Evolutionary conservation across 2,329 filamentous ascomycete species (phyloP), one percentile per base, ranked within the genome.

Genomic region (Chaetomium sp.): DNA sequence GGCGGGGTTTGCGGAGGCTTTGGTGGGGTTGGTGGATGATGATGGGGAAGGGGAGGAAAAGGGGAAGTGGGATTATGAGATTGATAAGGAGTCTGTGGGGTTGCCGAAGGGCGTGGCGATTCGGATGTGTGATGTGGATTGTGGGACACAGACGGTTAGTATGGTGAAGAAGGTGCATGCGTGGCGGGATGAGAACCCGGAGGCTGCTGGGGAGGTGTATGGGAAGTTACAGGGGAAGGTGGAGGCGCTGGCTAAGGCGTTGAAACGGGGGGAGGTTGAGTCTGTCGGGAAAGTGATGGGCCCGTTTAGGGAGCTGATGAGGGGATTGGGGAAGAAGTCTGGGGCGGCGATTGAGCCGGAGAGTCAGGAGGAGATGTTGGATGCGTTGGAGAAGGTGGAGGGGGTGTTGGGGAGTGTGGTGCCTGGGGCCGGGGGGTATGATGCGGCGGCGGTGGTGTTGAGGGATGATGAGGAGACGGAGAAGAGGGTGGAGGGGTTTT

Each of bases 111-210:
- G 89, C 0, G 74, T 95, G 62, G 81, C 87, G 32, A 77, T 97
- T 62, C 82, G 95, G 58, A 94, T 99, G 86, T 96, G 91, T 67
- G 94, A 99, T 68, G 94, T 99, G 6, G 89, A 95, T 69, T 96
- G 91, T 68, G 94, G 94, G 36, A 92, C 87, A 49, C 83, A 95
- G 74, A 97, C 92, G 6, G 91, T 95, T 0, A 82, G 90, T 11
- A 97, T 99, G 94, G 94, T 96, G 40, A 95, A 92, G 74, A 82
- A 89, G 68, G 89, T 99, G 11, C 78, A 97, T 3, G 80, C 81
- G 36, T 99, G 94, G 94, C 79, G 88, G 51, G 80, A 81, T 49
- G 72, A 79, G 48, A 82, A 89, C 19, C 73, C 77, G 0, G 77
- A 78, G 2, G 80, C 78, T n/a, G 85, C 91, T 1, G 81, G 82